Conservation (phyloP, 2,329 filamentous ascomycete species). For the Orbilia javanica region DNA sequence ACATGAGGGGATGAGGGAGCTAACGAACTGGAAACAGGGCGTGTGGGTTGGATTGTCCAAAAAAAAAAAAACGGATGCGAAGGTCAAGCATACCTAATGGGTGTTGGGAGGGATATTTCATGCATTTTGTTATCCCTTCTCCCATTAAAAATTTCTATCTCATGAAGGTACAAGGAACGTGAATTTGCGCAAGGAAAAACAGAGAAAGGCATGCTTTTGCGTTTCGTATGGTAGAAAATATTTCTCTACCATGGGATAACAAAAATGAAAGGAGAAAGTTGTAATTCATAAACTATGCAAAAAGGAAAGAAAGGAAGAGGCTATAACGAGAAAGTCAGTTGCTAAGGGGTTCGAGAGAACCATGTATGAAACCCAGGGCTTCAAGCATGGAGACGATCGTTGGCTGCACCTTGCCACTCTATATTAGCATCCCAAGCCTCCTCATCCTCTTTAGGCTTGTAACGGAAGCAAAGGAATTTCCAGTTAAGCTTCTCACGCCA, state of each 20-base stretch:
- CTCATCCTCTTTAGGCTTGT: conserved; percentile 69
- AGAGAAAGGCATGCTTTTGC: background rate
- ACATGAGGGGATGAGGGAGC: background rate
- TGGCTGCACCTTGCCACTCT: conserved; percentile 37
- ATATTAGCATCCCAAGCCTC: conserved; percentile 30
- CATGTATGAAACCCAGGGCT: background rate
- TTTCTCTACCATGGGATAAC: background rate
- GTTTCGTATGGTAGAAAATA: background rate
- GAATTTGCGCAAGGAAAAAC: background rate
- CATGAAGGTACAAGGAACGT: background rate
- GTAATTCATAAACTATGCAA: background rate
- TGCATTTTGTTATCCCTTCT: background rate
- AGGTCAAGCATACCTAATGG: conserved; percentile 12
- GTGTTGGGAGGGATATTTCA: background rate
- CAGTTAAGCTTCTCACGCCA: conserved; percentile 85
- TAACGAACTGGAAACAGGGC: background rate
- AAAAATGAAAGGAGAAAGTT: conserved; percentile 14
- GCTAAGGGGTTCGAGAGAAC: background rate
- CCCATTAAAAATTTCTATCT: background rate
- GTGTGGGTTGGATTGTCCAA: background rate
- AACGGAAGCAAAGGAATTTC: conserved; percentile 86
- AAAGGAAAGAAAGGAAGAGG: background rate
- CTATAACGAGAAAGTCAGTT: background rate
- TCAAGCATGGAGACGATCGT: conserved; percentile 50
- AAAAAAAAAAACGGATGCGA: conserved; percentile 26